These are phyloP conservation scores for Knoxia roxburghii DNA, from an alignment of 257 asterid genomes.

Conservation along the genomic window DNA sequence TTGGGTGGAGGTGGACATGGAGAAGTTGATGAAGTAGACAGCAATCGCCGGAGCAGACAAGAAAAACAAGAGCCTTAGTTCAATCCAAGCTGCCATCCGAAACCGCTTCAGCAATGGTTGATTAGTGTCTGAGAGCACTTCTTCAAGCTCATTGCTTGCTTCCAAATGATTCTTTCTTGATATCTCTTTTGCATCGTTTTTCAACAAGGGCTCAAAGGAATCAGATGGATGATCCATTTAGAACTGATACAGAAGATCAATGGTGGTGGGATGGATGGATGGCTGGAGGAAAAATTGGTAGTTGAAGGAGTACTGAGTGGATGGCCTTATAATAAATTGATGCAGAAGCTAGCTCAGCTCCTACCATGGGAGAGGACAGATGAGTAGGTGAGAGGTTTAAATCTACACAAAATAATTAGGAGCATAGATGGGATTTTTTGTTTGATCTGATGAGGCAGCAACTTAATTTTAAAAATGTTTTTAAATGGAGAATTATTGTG, in stretches of 20 bases:
- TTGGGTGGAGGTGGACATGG: conserved; percentile 32
- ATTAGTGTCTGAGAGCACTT: conserved; percentile 20
- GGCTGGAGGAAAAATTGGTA: no score
- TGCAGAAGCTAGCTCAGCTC: no score
- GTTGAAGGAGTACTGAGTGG: no score
- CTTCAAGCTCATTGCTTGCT: conserved; percentile 29
- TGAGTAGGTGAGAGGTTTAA: no score
- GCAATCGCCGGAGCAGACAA: conserved; percentile 30
- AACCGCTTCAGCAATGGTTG: conserved; percentile 20
- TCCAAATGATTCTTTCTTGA: not conserved
- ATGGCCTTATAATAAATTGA: not conserved
- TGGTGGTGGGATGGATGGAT: no score
- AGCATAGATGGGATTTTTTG: no score
- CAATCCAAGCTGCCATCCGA: conserved; percentile 26
- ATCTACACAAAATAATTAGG: no score
- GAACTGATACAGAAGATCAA: not conserved
- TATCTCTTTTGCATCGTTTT: not conserved
- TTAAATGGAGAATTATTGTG: no score
- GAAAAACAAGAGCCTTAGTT: conserved; percentile 23
- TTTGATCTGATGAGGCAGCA: no score
- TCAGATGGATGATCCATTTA: not conserved
- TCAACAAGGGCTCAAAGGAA: not conserved
- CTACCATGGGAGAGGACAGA: no score
- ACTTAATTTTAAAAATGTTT: no score
- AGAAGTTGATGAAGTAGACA: conserved; percentile 29